Evolutionary conservation across 306 rosid genomes (phyloP), one percentile per base, ranked within the genome.

Genomic region (Crotalaria pallida): DNA sequence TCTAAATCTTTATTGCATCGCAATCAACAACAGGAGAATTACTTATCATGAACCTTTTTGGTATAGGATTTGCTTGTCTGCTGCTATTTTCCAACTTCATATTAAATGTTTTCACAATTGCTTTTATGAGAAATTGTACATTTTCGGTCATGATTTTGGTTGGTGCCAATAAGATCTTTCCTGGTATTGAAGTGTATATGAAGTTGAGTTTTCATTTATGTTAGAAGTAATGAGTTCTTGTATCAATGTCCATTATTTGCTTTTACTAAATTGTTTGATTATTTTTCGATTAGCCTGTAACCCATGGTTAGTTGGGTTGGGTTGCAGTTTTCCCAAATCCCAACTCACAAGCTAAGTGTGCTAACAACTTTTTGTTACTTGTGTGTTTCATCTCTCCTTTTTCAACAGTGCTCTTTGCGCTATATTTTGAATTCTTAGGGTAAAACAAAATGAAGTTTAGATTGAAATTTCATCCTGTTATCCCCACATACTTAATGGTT

Each of bases 401-500:
- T 43, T n/a, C 6, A 5, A 3, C 26, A 10, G 0, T 10, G 48
- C 36, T 41, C 29, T 4, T 26, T 65, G 41, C 45, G 44, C 33
- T 22, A 36, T 10, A 16, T n/a, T 74, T 17, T 60, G 31, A 43
- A 53, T 43, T 65, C 67, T 48, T 29, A 65, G 66, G 6, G 16
- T n/a, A 62, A 22, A 57, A 44, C 67, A 36, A 6, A 58, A 29
- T 33, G 67, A 75, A 31, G 43, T 47, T 55, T 26, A 17, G 33
- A 18, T 68, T 60, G 21, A 74, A 51, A 74, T 45, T 56, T 34
- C 45, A 63, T 74, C 38, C 65, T 15, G 58, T 61, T 15, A 33
- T 75, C 50, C 63, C 13, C 10, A 1, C 36, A 59, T 72, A 69
- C 45, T 49, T 65, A 9, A 27, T 43, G 61, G 56, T 59, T 65